Base-by-base conservation (phyloP, 441 rosid genomes). In the Populus tomentosa region DNA sequence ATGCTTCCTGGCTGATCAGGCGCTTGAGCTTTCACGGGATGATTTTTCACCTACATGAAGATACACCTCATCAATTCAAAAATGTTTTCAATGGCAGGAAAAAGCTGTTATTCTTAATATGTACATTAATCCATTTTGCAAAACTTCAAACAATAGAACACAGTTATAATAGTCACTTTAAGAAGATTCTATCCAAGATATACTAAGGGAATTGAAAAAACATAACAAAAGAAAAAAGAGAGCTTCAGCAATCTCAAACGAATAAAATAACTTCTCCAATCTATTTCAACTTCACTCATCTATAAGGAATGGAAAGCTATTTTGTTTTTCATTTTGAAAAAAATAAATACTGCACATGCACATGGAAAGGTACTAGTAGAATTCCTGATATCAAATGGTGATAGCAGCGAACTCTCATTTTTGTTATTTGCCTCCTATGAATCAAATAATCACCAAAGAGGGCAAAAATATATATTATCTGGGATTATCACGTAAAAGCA, bases 11-110 rank as follows among this genome's bases (percentile, higher is more conserved):
- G 85, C 75, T 79, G 96, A 79, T 92, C 97, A 75, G 92, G 85
- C 36, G 90, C 81, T 71, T 94, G 99, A 73, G 94, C 83, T 84
- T 96, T 96, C 77, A 94, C 91, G 3, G 99, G 98, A 88, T 94
- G 99, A 80, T 85, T 92, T 81, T 94, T 94, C 16, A 94, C 96
- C 97, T 96, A 65, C 81, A 86, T 8, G 10, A 33, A 23, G 80
- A 38, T 36, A 0, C 8, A 67, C n/a, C 66, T 13, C 38, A 76
- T n/a, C n/a, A 79, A 56, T 24, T 40, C 10, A 64, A 61, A 35
- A 6, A 33, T 8, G 65, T 23, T 61, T 28, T 74, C 53, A 10
- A 70, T 8, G 24, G 30, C 24, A 70, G 69, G 65, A 56, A 69
- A 23, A 40, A 24, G 74, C 61, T 4, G 16, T 13, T 46, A 46